phyloP scores from a whole-genome alignment of 352 stramenopile genomes.

The Aphanomyces astaci region DNA sequence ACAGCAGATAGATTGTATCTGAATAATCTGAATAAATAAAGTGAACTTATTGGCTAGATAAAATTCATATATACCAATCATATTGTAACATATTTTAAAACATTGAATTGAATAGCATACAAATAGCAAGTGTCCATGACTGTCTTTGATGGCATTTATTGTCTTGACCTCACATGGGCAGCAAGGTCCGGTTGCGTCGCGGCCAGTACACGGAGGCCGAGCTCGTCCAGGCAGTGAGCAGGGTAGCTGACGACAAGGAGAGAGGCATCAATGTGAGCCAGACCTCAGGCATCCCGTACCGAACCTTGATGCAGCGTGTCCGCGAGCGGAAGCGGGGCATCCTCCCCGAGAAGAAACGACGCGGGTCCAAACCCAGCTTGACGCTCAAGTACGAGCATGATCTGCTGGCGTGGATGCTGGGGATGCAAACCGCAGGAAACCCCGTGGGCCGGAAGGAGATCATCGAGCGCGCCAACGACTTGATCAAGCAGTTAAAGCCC shows the following conservation, averaged over 20 bases:
- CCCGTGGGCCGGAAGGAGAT: not conserved
- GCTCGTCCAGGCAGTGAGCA: not conserved
- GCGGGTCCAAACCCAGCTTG: conserved; percentile 6
- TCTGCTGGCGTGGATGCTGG: conserved; percentile 7
- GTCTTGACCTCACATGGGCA: too few relatives aligned
- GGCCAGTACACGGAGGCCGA: not conserved
- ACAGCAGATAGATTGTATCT: not conserved
- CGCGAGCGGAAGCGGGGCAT: not conserved
- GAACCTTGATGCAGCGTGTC: conserved; percentile 12
- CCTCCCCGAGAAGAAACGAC: not conserved
- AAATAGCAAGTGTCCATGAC: not conserved
- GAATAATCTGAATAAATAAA: too few relatives aligned
- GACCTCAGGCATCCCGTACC: not conserved
- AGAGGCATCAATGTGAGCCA: conserved; percentile 3
- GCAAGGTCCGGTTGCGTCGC: not conserved
- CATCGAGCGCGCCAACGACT: conserved; percentile 1
- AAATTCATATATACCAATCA: not conserved
- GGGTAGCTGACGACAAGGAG: conserved; percentile 2
- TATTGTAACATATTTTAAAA: not conserved
- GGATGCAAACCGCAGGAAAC: not conserved
- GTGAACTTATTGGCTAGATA: too few relatives aligned
- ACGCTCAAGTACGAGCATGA: conserved; percentile 6
- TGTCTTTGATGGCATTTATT: too few relatives aligned
- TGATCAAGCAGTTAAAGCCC: conserved; percentile 12
- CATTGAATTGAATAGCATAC: conserved; percentile 1